Evolutionary conservation across 805 yeast species (phyloP).

Genomic region (Saccharomycopsis capsularis): DNA sequence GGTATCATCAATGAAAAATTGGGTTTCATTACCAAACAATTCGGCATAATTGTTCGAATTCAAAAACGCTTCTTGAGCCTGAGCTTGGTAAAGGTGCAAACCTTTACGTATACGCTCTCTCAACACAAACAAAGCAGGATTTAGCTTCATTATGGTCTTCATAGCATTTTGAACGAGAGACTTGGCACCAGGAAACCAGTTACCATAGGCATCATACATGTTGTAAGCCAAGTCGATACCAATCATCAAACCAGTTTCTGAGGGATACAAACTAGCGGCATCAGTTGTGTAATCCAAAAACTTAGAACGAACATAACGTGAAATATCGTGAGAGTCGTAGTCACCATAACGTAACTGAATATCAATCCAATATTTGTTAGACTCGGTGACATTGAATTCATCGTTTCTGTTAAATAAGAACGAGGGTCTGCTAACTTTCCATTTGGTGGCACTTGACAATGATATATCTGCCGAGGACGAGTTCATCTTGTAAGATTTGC

Average conservation of each 20-base stretch:
- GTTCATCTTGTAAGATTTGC: slow-evolving; percentile 96
- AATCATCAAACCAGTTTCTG: slow-evolving; percentile 85
- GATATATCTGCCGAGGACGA: slow-evolving; percentile 91
- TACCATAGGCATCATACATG: slow-evolving; percentile 94
- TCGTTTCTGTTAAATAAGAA: slow-evolving; percentile 68
- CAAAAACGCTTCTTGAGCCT: slow-evolving; percentile 85
- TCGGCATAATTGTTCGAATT: slow-evolving; percentile 88
- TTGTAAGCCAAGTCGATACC: slow-evolving; percentile 93
- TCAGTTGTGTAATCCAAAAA: slow-evolving; percentile 91
- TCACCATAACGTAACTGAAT: slow-evolving; percentile 95
- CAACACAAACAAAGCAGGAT: slow-evolving; percentile 85
- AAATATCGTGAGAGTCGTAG: slow-evolving; percentile 94
- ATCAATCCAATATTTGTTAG: slow-evolving; percentile 86
- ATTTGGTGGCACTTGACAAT: slow-evolving; percentile 62
- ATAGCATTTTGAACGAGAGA: slow-evolving; percentile 84
- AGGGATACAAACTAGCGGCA: slow-evolving; percentile 77
- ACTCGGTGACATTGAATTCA: slow-evolving; percentile 44
- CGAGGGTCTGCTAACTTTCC: slow-evolving; percentile 83
- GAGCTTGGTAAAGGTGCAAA: slow-evolving; percentile 85
- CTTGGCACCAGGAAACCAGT: slow-evolving; percentile 95
- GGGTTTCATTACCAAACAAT: slow-evolving; percentile 74
- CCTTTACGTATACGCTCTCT: slow-evolving; percentile 94
- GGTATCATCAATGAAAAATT: slow-evolving; percentile 85
- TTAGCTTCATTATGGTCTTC: slow-evolving; percentile 89
- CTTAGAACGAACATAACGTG: slow-evolving; percentile 88